These are phyloP conservation scores for Prosopis cineraria DNA, from an alignment of 306 rosid species.

Conservation along the genomic window DNA sequence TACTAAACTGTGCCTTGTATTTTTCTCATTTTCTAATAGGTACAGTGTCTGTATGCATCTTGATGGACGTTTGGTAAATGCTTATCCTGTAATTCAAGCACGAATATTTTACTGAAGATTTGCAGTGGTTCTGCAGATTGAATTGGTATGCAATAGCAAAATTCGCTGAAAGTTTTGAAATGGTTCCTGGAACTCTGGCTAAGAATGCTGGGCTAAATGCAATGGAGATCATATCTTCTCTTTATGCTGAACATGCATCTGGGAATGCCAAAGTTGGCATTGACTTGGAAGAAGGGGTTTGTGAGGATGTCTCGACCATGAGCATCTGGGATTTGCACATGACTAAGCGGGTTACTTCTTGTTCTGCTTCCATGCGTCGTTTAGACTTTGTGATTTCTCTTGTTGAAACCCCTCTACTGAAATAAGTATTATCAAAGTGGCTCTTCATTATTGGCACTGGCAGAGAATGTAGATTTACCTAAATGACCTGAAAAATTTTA, in stretches of 20 bases:
- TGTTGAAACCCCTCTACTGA: constrained; percentile 11
- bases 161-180: constrained; percentile 93
- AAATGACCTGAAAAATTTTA: background rate
- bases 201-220: constrained; percentile 96
- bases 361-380: constrained; percentile 7
- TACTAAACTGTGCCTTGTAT: background rate
- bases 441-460: constrained; percentile 18
- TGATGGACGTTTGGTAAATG: background rate
- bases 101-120: constrained; percentile 31
- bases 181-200: constrained; percentile 86
- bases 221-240: constrained; percentile 91
- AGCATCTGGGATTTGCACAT: constrained; percentile 83
- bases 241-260: constrained; percentile 95
- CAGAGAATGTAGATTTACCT: background rate
- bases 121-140: constrained; percentile 66
- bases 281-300: constrained; percentile 74
- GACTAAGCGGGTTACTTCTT: constrained; percentile 66
- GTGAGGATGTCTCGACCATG: constrained; percentile 68
- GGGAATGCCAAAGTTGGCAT: constrained; percentile 90
- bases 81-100: constrained; percentile 21
- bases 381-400: background rate
- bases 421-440: background rate
- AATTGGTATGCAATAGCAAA: constrained; percentile 95
- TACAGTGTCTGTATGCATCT: background rate
- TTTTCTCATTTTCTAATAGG: constrained; percentile 12